phyloP scores from a whole-genome alignment of 805 yeast genomes.

The Lipomyces oligophaga region DNA sequence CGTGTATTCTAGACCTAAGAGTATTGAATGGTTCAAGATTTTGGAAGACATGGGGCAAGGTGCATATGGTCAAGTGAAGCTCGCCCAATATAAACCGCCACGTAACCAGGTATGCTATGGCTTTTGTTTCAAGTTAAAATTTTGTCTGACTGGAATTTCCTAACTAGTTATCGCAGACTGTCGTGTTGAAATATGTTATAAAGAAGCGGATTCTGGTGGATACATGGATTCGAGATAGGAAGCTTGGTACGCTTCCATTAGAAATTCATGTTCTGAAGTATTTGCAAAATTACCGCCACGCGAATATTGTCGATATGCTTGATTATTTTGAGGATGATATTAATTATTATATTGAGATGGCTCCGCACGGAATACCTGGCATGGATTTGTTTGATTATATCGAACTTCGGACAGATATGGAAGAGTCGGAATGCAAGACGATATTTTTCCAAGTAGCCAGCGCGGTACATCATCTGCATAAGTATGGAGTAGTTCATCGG shows the following conservation, averaged over 20 bases:
- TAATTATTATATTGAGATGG: conserved; percentile 86
- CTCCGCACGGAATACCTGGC: conserved; percentile 86
- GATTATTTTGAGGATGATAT: conserved; percentile 92
- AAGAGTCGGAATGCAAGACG: conserved; percentile 70
- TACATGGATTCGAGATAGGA: conserved; percentile 93
- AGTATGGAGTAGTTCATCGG: conserved; percentile 83
- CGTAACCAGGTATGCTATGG: conserved; percentile 12
- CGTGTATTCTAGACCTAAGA: conserved; percentile 49
- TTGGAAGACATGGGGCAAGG: conserved; percentile 89
- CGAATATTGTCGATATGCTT: conserved; percentile 75
- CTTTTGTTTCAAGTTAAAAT: not conserved
- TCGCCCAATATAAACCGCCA: conserved; percentile 58
- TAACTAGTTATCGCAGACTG: conserved; percentile 46
- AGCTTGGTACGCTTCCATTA: conserved; percentile 89
- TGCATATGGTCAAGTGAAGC: conserved; percentile 90
- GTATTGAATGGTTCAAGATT: conserved; percentile 64
- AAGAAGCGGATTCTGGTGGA: conserved; percentile 92
- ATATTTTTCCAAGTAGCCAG: conserved; percentile 76
- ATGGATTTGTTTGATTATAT: conserved; percentile 90
- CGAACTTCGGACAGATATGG: conserved; percentile 77
- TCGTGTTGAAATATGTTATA: conserved; percentile 83
- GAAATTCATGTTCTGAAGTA: conserved; percentile 91
- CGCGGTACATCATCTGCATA: conserved; percentile 77
- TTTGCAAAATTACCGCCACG: conserved; percentile 64
- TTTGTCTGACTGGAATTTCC: conserved; percentile 32